These are phyloP conservation scores for Cordia subcordata DNA, from an alignment of 257 asterid genomes.

Conservation along the genomic window DNA sequence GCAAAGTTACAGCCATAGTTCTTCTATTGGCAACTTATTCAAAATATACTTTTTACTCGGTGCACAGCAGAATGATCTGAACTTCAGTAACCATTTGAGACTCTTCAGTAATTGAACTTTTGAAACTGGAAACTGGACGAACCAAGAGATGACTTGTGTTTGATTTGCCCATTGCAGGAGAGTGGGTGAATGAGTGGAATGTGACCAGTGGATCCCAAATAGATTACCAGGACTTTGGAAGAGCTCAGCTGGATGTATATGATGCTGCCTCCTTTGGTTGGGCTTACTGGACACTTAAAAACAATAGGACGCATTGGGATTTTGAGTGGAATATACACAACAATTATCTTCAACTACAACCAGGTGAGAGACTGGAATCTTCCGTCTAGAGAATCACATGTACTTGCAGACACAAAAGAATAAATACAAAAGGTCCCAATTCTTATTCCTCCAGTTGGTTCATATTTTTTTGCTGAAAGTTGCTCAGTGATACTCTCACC, in stretches of 20 bases:
- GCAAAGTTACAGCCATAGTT: too few species aligned
- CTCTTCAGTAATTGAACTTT: too few species aligned
- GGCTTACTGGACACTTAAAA: slow-evolving; percentile 74
- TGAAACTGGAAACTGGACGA: too few species aligned
- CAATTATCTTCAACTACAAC: slow-evolving; percentile 54
- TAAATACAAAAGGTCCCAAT: too few species aligned
- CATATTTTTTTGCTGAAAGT: too few species aligned
- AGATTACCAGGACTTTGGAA: slow-evolving; percentile 66
- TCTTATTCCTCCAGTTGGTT: too few species aligned
- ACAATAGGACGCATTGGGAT: slow-evolving; percentile 74
- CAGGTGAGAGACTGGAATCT: slow-evolving; percentile 18
- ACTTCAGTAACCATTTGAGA: too few species aligned
- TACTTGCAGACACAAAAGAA: background rate
- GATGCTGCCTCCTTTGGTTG: slow-evolving; percentile 75
- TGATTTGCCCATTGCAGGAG: slow-evolving; percentile 52
- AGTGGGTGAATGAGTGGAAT: slow-evolving; percentile 83
- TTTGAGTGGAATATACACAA: slow-evolving; percentile 72
- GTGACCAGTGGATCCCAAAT: slow-evolving; percentile 40
- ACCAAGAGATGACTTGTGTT: background rate
- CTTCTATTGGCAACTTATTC: too few species aligned
- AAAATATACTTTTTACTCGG: too few species aligned
- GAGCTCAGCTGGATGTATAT: slow-evolving; percentile 64
- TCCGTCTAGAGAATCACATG: background rate
- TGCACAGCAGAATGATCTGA: too few species aligned
- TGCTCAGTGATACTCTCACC: too few species aligned